Evolutionary conservation across 352 stramenopile genomes (phyloP), one percentile per base, ranked within the genome.

Genomic region (Pythium rhizo-oryzae): DNA sequence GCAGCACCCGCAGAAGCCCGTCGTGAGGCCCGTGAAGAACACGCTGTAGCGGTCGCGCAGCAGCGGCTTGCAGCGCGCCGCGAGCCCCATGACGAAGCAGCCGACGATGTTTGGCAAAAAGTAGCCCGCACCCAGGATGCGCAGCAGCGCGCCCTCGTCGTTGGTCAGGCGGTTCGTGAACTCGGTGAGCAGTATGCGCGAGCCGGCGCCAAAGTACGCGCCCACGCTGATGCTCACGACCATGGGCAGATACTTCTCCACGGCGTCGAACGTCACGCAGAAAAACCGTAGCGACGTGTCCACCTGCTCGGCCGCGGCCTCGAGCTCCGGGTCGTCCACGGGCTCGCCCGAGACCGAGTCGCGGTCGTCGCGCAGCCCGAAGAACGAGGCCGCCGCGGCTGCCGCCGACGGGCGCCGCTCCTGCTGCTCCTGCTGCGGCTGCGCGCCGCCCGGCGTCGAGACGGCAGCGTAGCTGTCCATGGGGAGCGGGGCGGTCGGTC

Each of bases 1-100:
- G 46, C 69, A 76, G 61, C 72, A 79, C 44, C 72, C 72, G 43
- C 72, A 79, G 52, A 79, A 79, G 21, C 72, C 72, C 3, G 72
- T 79, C 19, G 72, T 79, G 35, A 79, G 16, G 37, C 66, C 69
- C n/a, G 55, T 74, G 68, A 72, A 46, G 8, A 57, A 65, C 13
- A 72, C 52, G 24, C 35, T 59, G 33, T 66, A 72, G 19, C 56
- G 52, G 28, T 79, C 65, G 4, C 55, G 54, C 8, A 74, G 51
- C n/a, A 76, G 51, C 37, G 62, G 68, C 53, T 76, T 72, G 46
- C 44, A 67, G 11, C 69, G 62, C 35, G 61, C 69, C 11, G 50
- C 30, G 46, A 62, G 33, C 28, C 72, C 72, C 72, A 79, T 79
- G 23, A 79, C 46, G 35, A 76, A 76, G 59, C 69, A 77, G 19